Evolutionary conservation across 306 rosid genomes (phyloP), one percentile per base, ranked within the genome.

Genomic region (Hippophae tibetana): DNA sequence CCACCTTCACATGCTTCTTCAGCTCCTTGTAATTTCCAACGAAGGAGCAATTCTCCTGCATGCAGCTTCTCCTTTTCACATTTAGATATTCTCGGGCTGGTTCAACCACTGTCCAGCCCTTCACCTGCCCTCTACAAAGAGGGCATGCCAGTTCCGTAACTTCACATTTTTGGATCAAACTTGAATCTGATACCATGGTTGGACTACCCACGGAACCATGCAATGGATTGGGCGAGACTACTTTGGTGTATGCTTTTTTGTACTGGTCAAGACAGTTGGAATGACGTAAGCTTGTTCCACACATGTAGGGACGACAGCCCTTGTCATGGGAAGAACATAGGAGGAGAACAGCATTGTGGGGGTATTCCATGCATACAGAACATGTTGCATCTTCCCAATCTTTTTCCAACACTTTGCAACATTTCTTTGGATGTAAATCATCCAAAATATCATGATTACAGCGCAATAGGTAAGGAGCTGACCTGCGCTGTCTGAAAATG

Each of bases 81-180:
- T 93, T 89, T n/a, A 93, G 84, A 72, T 56, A 84, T 47, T 82
- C 94, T 54, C 99, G 78, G 42, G 88, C 97, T 53, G 90, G 89
- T 66, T 93, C 94, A 66, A 93, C 94, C 61, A 93, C 95, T 10
- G 99, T 93, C 97, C 99, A 93, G 61, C 99, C 99, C 64, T 93
- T 93, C 74, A 93, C 99, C 76, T 84, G 84, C 61, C 86, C 98
- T 64, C 95, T 63, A 62, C 90, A 83, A 57, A 80, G 75, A 69
- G 89, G 96, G 76, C 93, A 92, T 9, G 87, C 83, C 66, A 80
- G 82, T 61, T 88, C 93, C 0, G 78, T 52, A 69, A 61, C 68
- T 70, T 82, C 83, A 59, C 77, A 68, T 54, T 77, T 87, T 42
- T 78, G 76, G 63, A 60, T 63, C 67, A 58, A 62, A 68, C 64